A percentile compares a stretch with the other conserved stretches of the same genome.
These are phyloP conservation scores for Colletotrichum viniferum DNA, from an alignment of 2,329 filamentous ascomycete genomes.

Conservation along the genomic window DNA sequence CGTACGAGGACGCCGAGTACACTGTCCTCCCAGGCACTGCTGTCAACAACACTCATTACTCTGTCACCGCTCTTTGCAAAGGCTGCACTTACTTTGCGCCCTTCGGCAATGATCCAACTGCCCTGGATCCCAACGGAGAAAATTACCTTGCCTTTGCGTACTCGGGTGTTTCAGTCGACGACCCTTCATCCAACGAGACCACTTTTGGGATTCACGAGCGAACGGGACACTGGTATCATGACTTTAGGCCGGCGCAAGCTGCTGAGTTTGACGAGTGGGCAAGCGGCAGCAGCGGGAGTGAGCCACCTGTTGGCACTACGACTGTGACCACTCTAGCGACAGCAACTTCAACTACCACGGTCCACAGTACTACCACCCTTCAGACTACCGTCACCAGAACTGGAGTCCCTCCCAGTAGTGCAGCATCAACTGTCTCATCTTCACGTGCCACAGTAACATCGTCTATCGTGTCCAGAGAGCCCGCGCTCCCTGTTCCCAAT, in stretches of 20 bases:
- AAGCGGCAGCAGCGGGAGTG: not conserved
- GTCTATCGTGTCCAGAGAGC: not conserved
- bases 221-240: slow-evolving; percentile 44
- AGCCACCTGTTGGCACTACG: not conserved
- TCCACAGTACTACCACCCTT: slow-evolving; percentile 12
- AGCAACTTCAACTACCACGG: slow-evolving; percentile 7
- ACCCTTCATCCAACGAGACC: slow-evolving; percentile 36
- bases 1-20: slow-evolving; percentile 35
- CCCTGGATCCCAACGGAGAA: slow-evolving; percentile 40
- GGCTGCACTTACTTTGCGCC: slow-evolving; percentile 49
- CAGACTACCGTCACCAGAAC: slow-evolving; percentile 13
- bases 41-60: slow-evolving; percentile 38
- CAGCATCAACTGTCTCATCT: not conserved
- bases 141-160: slow-evolving; percentile 45
- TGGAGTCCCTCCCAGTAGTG: not conserved
- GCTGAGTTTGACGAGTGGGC: slow-evolving; percentile 36
- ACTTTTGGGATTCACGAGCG: slow-evolving; percentile 48
- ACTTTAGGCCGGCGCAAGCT: slow-evolving; percentile 36
- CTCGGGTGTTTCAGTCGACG: slow-evolving; percentile 39
- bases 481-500: slow-evolving; percentile 34
- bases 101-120: slow-evolving; percentile 39
- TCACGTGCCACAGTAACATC: not conserved
- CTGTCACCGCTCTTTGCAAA: slow-evolving; percentile 37
- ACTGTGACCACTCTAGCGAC: slow-evolving; percentile 7
- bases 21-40: slow-evolving; percentile 38